Evolutionary conservation across 2,329 filamentous ascomycete genomes (phyloP).

Genomic region (Xylariaceae sp.): DNA sequence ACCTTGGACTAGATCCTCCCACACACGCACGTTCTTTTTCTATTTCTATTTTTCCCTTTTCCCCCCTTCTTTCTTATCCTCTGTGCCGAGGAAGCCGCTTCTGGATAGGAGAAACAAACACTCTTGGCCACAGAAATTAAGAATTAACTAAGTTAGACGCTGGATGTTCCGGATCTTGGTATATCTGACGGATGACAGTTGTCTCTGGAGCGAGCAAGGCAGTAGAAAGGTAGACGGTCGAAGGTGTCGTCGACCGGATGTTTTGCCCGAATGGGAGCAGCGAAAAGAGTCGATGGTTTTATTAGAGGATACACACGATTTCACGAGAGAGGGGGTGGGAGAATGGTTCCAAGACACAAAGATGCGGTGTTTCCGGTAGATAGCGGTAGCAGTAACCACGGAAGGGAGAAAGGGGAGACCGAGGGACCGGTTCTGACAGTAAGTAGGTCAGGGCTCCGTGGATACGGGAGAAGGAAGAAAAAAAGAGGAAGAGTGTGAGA

Average conservation of each 20-base stretch:
- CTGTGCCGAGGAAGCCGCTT: too few species aligned
- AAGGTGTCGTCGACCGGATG: conserved; percentile 15
- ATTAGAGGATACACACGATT: conserved; percentile 21
- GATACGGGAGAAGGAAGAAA: conserved; percentile 19
- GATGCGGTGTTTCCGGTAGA: conserved; percentile 17
- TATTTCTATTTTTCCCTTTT: too few species aligned
- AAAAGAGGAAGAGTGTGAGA: conserved; percentile 22
- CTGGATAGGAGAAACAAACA: too few species aligned
- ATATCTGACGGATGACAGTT: conserved; percentile 22
- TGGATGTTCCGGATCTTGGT: conserved; percentile 7
- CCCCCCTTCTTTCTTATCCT: too few species aligned
- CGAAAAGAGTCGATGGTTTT: conserved; percentile 8
- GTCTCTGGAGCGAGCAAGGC: conserved; percentile 6
- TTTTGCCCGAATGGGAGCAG: conserved; percentile 26
- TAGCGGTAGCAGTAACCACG: neutral
- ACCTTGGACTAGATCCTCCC: conserved; percentile 4
- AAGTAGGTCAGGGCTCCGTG: too few species aligned
- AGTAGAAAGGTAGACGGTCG: conserved; percentile 17
- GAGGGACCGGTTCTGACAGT: conserved; percentile 11
- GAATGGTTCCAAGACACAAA: conserved; percentile 14
- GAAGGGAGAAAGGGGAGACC: neutral
- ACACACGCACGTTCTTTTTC: too few species aligned
- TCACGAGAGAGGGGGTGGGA: neutral
- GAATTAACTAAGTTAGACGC: neutral
- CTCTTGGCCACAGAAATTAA: conserved; percentile 8